Base-by-base conservation (phyloP, 192 early-diverging fungal species). In the Backusella australiensis region DNA sequence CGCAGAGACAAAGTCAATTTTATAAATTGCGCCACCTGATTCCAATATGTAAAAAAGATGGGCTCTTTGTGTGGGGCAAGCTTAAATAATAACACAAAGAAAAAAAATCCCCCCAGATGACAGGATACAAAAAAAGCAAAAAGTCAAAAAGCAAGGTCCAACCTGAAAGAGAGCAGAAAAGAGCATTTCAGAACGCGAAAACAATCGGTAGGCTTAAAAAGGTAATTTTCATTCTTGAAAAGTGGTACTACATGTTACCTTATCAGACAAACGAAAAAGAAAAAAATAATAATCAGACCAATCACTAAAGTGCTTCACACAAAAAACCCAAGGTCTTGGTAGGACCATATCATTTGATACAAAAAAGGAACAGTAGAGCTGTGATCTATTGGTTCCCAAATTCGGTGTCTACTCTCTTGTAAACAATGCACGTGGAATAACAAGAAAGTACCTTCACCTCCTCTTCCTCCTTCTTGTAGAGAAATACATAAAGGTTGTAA, bases 41-140 rank as follows among this genome's bases (percentile, higher is more conserved):
- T 29, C 12, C 23, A 63, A 63, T 29, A 29, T 14, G 12, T 8
- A 26, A 59, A 26, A 63, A 63, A 29, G 56, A 29, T 63, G 56
- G 56, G 56, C 26, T 63, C 56, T 63, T 63, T 26, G 9, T 23
- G 56, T 63, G 56, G 56, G 56, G 21, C 26, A 63, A 63, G 23
- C 3, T 63, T 29, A 63, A 63, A 63, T 29, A 29, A 63, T 63
- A 23, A 14, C 12, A 63, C 56, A 63, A 63, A 63, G 21, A 23
- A 63, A 29, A 23, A 29, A 63, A 63, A 32, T 29, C 26, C 46
- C 14, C 14, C 19, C 56, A 63, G 56, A 63, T 63, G 56, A 63
- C 56, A 63, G 56, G 56, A 29, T 63, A 63, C 56, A 63, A 63
- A 63, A 59, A 63, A 63, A 63, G 56, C 4, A 63, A 63, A 23